phyloP scores from a whole-genome alignment of 306 rosid species.

The Macrotyloma uniflorum region DNA sequence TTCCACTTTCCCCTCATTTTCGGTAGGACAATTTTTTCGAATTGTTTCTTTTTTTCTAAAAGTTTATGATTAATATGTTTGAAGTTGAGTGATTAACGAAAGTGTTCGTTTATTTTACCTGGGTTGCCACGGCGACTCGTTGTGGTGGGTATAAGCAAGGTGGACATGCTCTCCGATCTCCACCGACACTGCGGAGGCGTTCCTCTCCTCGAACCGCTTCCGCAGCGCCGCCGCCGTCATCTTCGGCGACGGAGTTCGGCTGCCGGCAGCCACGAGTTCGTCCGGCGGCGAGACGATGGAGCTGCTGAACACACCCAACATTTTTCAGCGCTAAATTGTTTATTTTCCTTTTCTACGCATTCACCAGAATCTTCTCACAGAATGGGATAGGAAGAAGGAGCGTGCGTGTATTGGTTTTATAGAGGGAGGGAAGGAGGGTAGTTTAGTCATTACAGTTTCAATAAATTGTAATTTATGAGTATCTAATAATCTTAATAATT shows the following conservation, averaged over 20 bases:
- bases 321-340: neutral
- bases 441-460: constrained; percentile 13
- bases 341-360: neutral
- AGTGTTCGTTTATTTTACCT: constrained; percentile 52
- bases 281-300: constrained; percentile 84
- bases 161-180: constrained; percentile 73
- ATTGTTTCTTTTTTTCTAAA: too few relatives aligned
- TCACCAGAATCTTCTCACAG: neutral
- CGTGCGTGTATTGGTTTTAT: constrained; percentile 30
- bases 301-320: constrained; percentile 92
- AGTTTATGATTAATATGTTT: neutral
- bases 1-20: neutral
- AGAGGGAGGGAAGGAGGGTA: constrained; percentile 30
- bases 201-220: constrained; percentile 62
- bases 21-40: too few relatives aligned
- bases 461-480: neutral
- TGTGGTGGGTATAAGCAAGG: constrained; percentile 75
- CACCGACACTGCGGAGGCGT: constrained; percentile 65
- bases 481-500: neutral
- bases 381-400: constrained; percentile 3
- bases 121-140: constrained; percentile 70
- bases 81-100: neutral
- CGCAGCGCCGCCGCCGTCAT: constrained; percentile 56
- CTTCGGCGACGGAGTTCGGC: constrained; percentile 94
- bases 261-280: constrained; percentile 86